phyloP scores from a whole-genome alignment of 1,139 yeast species.

The Oligophagozyma castellii region DNA sequence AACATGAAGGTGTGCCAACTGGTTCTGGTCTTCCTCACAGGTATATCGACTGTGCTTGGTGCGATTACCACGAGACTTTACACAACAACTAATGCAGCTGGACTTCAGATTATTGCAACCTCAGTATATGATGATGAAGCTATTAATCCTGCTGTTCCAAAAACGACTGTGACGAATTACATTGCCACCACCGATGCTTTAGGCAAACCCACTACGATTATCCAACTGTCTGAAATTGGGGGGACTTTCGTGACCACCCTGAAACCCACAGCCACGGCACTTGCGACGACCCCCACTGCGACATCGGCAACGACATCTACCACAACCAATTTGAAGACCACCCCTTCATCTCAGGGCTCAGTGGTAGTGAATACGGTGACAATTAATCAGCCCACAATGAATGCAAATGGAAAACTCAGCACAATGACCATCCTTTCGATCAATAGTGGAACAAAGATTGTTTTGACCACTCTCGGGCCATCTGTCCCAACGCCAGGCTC shows the following conservation, averaged over 20 bases:
- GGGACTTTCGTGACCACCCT: constrained; percentile 3
- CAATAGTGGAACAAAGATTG: neutral
- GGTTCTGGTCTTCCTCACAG: too few species aligned
- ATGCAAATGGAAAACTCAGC: neutral
- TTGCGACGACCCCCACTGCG: constrained; percentile 5
- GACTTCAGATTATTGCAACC: constrained; percentile 11
- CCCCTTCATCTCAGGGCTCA: neutral
- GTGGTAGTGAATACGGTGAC: neutral
- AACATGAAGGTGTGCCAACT: too few species aligned
- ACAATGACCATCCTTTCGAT: neutral
- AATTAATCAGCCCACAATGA: neutral
- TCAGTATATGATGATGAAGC: constrained; percentile 11
- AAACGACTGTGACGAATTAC: constrained; percentile 1
- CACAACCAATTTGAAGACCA: neutral
- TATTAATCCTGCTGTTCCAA: constrained; percentile 5
- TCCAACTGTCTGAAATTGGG: constrained; percentile 3
- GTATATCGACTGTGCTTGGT: constrained; percentile 4
- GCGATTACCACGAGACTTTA: constrained; percentile 19
- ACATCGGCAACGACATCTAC: constrained; percentile 4
- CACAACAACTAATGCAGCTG: constrained; percentile 20
- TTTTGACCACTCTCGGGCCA: neutral
- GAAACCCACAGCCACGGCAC: constrained; percentile 2
- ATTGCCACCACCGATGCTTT: constrained; percentile 7
- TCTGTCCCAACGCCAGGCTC: neutral
- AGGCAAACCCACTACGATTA: constrained; percentile 4